These are phyloP conservation scores for Skeletonema costatum DNA, from an alignment of 108 stramenopile species.

Conservation along the genomic window DNA sequence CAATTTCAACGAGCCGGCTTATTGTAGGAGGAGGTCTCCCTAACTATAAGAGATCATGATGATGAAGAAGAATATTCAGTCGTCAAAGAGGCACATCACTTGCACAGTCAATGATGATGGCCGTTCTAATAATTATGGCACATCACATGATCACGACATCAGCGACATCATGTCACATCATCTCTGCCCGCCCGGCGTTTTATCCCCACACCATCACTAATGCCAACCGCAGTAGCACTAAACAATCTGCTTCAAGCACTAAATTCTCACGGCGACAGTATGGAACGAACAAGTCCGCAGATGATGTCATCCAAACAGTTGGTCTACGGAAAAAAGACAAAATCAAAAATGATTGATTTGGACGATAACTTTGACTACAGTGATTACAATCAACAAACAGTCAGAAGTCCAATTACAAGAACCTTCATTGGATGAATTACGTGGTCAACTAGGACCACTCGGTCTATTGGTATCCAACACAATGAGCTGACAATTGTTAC, in stretches of 20 bases:
- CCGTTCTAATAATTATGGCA: neutral
- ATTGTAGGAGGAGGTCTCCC: too few relatives aligned
- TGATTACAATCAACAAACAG: neutral
- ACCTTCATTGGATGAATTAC: constrained; percentile 44
- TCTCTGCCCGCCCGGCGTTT: neutral
- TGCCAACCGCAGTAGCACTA: neutral
- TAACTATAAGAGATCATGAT: too few relatives aligned
- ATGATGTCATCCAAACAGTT: neutral
- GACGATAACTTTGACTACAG: neutral
- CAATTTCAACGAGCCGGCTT: too few relatives aligned
- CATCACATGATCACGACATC: neutral
- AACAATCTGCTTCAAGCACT: neutral
- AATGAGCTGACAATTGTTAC: constrained; percentile 64
- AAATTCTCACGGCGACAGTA: neutral
- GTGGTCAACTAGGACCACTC: constrained; percentile 53
- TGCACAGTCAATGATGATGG: neutral
- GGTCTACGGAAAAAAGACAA: neutral
- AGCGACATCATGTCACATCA: neutral
- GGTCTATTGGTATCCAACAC: constrained; percentile 61
- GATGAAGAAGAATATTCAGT: neutral
- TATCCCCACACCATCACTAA: neutral
- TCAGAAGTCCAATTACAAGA: neutral
- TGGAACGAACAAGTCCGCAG: neutral
- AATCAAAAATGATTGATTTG: neutral
- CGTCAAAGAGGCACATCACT: neutral